phyloP scores from a whole-genome alignment of 805 yeast genomes.

The Cyberlindnera xishuangbannaensis region DNA sequence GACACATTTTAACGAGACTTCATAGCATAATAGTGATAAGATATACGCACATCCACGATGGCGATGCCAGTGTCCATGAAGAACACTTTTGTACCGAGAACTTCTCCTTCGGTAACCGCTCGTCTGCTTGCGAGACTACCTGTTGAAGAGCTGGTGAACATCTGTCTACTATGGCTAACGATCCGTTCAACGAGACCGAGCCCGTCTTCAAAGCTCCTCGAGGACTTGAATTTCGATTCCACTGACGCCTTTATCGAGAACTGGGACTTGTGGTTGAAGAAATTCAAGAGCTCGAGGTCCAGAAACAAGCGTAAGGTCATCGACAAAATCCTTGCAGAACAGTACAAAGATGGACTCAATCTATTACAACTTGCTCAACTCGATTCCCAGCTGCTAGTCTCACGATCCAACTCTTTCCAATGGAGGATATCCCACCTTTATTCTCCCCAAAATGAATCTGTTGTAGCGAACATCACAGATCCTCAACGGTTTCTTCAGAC shows the following conservation, averaged over 20 bases:
- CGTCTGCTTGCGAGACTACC: conserved; percentile 17
- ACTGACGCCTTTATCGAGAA: conserved; percentile 7
- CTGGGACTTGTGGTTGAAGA: conserved; percentile 9
- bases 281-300: conserved; percentile 1
- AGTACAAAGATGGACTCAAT: conserved; percentile 54
- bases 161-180: conserved; percentile 22
- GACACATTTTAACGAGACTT: too few relatives aligned
- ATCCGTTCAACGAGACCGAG: conserved; percentile 18
- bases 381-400: conserved; percentile 60
- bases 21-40: too few relatives aligned
- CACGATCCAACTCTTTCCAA: conserved; percentile 38
- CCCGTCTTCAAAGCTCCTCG: conserved; percentile 8
- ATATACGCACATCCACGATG: neutral
- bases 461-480: conserved; percentile 32
- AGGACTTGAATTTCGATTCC: conserved; percentile 5
- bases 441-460: conserved; percentile 21
- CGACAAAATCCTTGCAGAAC: conserved; percentile 22
- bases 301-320: conserved; percentile 15
- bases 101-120: conserved; percentile 10
- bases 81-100: conserved; percentile 18
- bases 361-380: conserved; percentile 63
- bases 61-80: conserved; percentile 13
- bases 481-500: conserved; percentile 46
- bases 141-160: conserved; percentile 16
- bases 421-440: conserved; percentile 30